A percentile compares a stretch with the other conserved stretches of the same genome.
Evolutionary conservation across 2,329 filamentous ascomycete genomes (phyloP).

Genomic region (Paraphoma sp.): DNA sequence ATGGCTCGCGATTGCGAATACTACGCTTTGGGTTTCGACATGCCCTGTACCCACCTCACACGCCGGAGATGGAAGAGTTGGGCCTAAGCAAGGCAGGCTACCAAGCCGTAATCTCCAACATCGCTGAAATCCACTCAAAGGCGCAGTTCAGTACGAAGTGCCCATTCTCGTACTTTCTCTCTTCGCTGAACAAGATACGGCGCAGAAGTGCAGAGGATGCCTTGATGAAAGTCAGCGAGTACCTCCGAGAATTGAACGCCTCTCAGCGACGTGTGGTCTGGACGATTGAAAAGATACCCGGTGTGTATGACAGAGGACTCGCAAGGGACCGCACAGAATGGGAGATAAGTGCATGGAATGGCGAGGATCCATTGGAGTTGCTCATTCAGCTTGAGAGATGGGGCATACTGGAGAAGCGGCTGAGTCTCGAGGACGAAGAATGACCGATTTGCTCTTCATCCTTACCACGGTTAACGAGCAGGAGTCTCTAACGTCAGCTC

Average conservation of each 20-base stretch:
- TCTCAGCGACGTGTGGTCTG: conserved; percentile 25
- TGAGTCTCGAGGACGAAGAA: conserved; percentile 28
- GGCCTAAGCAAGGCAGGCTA: conserved; percentile 24
- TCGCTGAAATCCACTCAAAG: conserved; percentile 21
- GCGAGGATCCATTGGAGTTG: conserved; percentile 29
- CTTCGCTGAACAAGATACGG: conserved; percentile 18
- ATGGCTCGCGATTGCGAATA: conserved; percentile 26
- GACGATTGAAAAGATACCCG: conserved; percentile 33
- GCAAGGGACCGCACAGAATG: conserved; percentile 24
- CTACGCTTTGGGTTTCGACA: conserved; percentile 29
- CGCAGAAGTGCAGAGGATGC: conserved; percentile 19
- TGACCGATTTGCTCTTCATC: conserved; percentile 1
- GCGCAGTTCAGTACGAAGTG: conserved; percentile 1
- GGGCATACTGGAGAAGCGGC: conserved; percentile 29
- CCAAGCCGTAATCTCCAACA: conserved; percentile 16
- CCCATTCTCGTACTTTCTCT: conserved; percentile 8
- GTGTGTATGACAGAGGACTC: conserved; percentile 24
- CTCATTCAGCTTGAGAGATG: conserved; percentile 29
- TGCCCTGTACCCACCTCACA: conserved; percentile 31
- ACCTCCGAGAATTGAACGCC: conserved; percentile 27
- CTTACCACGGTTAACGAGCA: background rate
- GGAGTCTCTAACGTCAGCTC: background rate
- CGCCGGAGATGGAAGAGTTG: conserved; percentile 29
- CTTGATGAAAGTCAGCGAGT: conserved; percentile 25
- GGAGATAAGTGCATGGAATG: conserved; percentile 35